A percentile compares a stretch with the other conserved stretches of the same genome.
Conservation (phyloP, 129 eudicot genomes). For the Pulicaria dysenterica region DNA sequence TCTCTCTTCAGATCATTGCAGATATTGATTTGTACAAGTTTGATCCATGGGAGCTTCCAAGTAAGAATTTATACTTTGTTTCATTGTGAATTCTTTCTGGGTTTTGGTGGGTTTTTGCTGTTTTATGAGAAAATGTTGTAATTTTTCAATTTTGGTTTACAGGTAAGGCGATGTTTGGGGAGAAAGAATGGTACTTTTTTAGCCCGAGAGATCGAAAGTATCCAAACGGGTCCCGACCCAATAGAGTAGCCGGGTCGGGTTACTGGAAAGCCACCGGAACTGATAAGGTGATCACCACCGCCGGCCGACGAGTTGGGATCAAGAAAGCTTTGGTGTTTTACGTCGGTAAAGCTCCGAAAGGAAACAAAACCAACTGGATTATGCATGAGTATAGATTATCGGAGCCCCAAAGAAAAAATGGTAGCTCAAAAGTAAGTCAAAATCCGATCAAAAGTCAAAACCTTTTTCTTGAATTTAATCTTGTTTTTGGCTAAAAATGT, state of each 20-base stretch:
- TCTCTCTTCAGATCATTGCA: slow-evolving; percentile 62
- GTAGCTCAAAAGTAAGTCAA: slow-evolving; percentile 59
- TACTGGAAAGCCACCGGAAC: slow-evolving; percentile 99
- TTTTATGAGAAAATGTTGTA: not conserved
- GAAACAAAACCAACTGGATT: slow-evolving; percentile 94
- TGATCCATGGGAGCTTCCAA: slow-evolving; percentile 92
- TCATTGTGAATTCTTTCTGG: not conserved
- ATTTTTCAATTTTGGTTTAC: not conserved
- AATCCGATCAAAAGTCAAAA: not conserved
- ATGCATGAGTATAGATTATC: slow-evolving; percentile 93
- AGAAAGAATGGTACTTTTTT: slow-evolving; percentile 94
- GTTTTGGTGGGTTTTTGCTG: not conserved
- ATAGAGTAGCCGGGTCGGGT: slow-evolving; percentile 89
- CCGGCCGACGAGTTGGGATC: slow-evolving; percentile 77
- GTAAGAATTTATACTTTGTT: slow-evolving; percentile 38
- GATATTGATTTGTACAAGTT: slow-evolving; percentile 88
- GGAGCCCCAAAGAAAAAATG: slow-evolving; percentile 57
- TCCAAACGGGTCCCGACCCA: slow-evolving; percentile 93
- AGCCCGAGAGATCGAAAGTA: slow-evolving; percentile 92
- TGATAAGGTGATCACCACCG: slow-evolving; percentile 70
- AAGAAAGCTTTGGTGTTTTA: slow-evolving; percentile 92
- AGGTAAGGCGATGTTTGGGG: slow-evolving; percentile 90
- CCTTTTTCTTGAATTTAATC: not conserved
- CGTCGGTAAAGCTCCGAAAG: slow-evolving; percentile 90
- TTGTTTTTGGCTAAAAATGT: not conserved